Conservation (phyloP, 331 rosid species). For the Quercus phellos region DNA sequence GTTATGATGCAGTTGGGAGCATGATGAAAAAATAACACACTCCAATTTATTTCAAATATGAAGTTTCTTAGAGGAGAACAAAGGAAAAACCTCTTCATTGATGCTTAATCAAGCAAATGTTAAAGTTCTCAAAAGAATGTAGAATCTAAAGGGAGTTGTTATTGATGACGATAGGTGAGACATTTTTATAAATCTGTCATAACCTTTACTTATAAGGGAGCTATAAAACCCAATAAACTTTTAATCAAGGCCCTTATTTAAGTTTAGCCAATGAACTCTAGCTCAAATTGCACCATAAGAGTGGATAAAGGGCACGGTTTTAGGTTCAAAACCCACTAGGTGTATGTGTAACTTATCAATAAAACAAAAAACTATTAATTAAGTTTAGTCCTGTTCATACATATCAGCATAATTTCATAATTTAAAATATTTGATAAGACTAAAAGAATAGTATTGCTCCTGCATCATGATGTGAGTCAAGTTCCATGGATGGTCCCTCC, state of each 20-base stretch:
- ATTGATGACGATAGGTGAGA: too few species aligned
- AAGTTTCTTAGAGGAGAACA: background rate
- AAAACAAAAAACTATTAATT: background rate
- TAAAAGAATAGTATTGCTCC: background rate
- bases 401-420: background rate
- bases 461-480: background rate
- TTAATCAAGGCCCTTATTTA: too few species aligned
- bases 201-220: too few species aligned
- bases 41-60: background rate
- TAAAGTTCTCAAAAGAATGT: background rate
- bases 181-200: too few species aligned
- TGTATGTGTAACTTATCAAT: too few species aligned
- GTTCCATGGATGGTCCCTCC: background rate
- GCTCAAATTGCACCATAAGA: too few species aligned
- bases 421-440: background rate
- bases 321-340: too few species aligned
- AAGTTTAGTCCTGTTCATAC: background rate
- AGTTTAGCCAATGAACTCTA: background rate
- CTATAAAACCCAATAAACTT: too few species aligned
- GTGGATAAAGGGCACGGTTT: too few species aligned
- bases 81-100: background rate
- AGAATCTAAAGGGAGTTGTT: background rate
- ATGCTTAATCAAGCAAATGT: background rate
- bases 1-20: background rate
- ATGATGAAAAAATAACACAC: background rate